These are phyloP conservation scores for Myxozyma sirexii DNA, from an alignment of 805 yeast genomes.

Conservation along the genomic window DNA sequence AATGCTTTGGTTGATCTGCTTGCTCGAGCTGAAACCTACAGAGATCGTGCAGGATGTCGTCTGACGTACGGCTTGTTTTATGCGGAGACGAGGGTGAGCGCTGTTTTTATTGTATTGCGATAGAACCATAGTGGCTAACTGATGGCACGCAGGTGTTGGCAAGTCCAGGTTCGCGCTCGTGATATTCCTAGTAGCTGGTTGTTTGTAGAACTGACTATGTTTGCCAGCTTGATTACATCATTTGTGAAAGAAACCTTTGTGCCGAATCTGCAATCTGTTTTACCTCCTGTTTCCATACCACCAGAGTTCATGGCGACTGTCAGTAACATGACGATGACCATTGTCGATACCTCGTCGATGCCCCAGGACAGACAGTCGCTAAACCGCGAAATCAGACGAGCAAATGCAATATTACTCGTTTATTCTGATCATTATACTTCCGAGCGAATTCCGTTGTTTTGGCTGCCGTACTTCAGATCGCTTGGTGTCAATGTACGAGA, in stretches of 20 bases:
- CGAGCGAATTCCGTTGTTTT: conserved; percentile 85
- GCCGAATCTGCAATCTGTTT: conserved; percentile 71
- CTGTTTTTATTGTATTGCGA: neutral
- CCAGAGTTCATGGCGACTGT: conserved; percentile 56
- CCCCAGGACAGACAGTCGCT: conserved; percentile 62
- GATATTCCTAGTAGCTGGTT: neutral
- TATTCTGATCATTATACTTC: conserved; percentile 93
- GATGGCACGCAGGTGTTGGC: conserved; percentile 32
- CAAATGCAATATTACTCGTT: conserved; percentile 93
- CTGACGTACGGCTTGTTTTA: conserved; percentile 70
- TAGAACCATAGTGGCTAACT: neutral
- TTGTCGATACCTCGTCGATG: conserved; percentile 71
- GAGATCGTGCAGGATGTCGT: conserved; percentile 22
- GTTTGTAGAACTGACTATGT: neutral
- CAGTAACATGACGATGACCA: conserved; percentile 60
- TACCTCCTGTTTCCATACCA: conserved; percentile 86
- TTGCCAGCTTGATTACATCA: conserved; percentile 65
- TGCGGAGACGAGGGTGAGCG: conserved; percentile 71
- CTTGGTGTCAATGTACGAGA: conserved; percentile 72
- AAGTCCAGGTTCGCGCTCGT: conserved; percentile 32
- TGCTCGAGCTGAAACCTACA: no score
- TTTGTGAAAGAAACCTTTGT: conserved; percentile 77
- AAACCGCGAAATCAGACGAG: conserved; percentile 73
- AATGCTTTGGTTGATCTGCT: no score
- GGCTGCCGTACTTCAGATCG: conserved; percentile 93